Evolutionary conservation across 768 basidiomycete species (phyloP), one percentile per base, ranked within the genome.

Genomic region (Roridomyces roridus): DNA sequence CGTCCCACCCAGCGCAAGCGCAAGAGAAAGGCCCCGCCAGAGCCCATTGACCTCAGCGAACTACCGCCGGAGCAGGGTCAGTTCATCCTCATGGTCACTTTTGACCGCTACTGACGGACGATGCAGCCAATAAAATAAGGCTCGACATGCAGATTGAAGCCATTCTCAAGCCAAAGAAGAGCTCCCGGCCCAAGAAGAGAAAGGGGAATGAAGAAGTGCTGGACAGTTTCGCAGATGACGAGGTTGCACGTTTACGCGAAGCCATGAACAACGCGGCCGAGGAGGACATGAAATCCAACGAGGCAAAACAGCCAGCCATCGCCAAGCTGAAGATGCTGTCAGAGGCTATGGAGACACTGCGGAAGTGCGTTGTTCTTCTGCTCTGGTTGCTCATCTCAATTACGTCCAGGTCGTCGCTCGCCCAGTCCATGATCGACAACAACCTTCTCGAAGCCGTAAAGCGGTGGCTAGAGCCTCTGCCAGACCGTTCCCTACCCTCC

Each of bases 391-490:
- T 58, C 57, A 45, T 53, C 35, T 20, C 51, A 55, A 57, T 36
- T 37, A 39, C 54, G 41, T 35, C 29, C 67, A 96, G 94, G 72
- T 83, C 86, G 17, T 87, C 93, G 1, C 84, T 96, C 15, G 86
- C 89, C 11, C 93, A 96, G 66, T 92, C 94, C 6, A 96, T 98
- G 67, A 86, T 94, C 48, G 97, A 99, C 74, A 95, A 95, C 71
- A 94, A 96, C 61, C 85, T 98, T 37, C 80, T 99, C 25, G 91
- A 94, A 62, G 94, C 90, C 6, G 94, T 98, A 46, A 81, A 85
- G 36, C 79, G 85, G 34, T 99, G 94, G 93, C 85, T 99, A 3
- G 97, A 98, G 65, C 97, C 97, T 0, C 86, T 98, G 15, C 91
- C 90, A 0, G 94, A 97, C 74, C 85, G 85, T 51, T 96, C 95